Evolutionary conservation across 331 rosid genomes (phyloP), one percentile per base, ranked within the genome.

Genomic region (Prunus yedoensis): DNA sequence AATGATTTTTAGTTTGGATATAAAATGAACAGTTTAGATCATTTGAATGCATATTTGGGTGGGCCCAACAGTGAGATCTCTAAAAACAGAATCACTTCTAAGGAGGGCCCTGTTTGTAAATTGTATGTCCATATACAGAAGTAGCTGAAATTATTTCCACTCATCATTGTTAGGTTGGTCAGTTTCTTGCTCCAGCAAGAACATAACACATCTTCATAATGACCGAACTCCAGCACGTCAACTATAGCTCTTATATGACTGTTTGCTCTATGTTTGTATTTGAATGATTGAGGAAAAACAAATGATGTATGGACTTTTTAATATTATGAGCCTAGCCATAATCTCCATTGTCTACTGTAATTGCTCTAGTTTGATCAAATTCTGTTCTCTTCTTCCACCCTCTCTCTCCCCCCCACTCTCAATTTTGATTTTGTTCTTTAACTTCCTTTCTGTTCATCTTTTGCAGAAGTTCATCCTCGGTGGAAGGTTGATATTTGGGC

Each of bases 401-500:
- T 2, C 61, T 35, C 58, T 52, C 53, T 59, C 35, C 46, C 15
- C n/a, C 12, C 49, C 28, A 10, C 5, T 56, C 49, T 16, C 21
- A 38, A 4, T 53, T 2, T 30, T 70, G 14, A 18, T 20, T 45
- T 43, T 2, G 62, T 69, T 49, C n/a, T 67, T 52, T 51, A n/a
- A 28, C 10, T 6, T 56, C 66, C 71, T 68, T 62, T 82, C 68
- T 62, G 38, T 57, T 18, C 67, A 35, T 77, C 75, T 78, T 78
- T 60, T 88, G 87, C 96, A 93, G 97, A 93, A 88, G 71, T 91
- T 93, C 89, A 65, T 89, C 69, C 88, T 82, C 72, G 86, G 92
- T 53, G 97, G 98, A 75, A 88, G 98, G 85, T 74, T 93, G 82
- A 83, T 91, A 80, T 91, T 91, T 82, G 98, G 98, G 75, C 97